Percentiles rank a stretch among this genome's conserved stretches.
phyloP scores from a whole-genome alignment of 176 grass and related monocot genomes.

The Poa pratensis region DNA sequence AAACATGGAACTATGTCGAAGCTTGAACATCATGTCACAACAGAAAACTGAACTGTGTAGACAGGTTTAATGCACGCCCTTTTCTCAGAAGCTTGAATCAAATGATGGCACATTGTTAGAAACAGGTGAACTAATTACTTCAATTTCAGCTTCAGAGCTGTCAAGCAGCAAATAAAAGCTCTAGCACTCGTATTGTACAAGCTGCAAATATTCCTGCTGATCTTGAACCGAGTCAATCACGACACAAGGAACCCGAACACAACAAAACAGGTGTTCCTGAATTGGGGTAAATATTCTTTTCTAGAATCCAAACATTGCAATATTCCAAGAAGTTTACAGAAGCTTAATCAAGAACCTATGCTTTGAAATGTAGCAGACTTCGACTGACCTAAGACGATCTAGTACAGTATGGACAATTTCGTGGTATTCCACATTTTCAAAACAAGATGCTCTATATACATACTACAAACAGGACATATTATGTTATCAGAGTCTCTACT shows the following conservation, averaged over 20 bases:
- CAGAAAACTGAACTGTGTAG: slow-evolving; percentile 52
- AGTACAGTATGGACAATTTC: neutral
- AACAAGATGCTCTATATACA: slow-evolving; percentile 14
- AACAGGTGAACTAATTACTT: slow-evolving; percentile 37
- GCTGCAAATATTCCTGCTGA: slow-evolving; percentile 36
- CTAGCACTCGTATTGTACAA: slow-evolving; percentile 44
- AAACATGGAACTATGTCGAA: slow-evolving; percentile 63
- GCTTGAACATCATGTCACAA: slow-evolving; percentile 44
- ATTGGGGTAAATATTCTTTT: slow-evolving; percentile 59
- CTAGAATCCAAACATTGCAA: slow-evolving; percentile 19
- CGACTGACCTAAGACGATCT: slow-evolving; percentile 46
- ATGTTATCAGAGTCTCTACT: neutral
- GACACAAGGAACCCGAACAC: slow-evolving; percentile 26
- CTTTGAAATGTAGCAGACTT: slow-evolving; percentile 55
- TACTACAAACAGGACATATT: neutral
- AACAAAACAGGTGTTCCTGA: slow-evolving; percentile 40
- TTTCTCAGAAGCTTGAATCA: slow-evolving; percentile 31
- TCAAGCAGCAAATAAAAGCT: slow-evolving; percentile 36
- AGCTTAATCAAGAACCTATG: slow-evolving; percentile 15
- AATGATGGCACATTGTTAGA: neutral
- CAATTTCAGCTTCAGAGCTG: slow-evolving; percentile 45
- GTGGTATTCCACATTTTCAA: slow-evolving; percentile 12
- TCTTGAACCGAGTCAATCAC: slow-evolving; percentile 43
- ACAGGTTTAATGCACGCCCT: slow-evolving; percentile 45
- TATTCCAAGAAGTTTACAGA: slow-evolving; percentile 10